phyloP scores from a whole-genome alignment of 2,329 filamentous ascomycete species.

The Aureobasidium namibiae region DNA sequence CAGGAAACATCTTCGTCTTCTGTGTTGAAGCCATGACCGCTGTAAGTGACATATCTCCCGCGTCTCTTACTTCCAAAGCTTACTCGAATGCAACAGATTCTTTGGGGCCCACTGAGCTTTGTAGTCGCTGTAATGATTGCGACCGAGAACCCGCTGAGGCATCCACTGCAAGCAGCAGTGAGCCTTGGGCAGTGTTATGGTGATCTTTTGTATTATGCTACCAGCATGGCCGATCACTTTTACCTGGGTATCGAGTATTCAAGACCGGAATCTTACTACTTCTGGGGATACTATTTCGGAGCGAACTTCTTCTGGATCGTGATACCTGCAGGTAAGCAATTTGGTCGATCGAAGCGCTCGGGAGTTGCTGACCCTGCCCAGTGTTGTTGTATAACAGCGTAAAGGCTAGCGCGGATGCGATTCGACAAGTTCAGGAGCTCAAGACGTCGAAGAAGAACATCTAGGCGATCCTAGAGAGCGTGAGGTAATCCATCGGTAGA shows the following conservation, averaged over 20 bases:
- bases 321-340: conserved; percentile 46
- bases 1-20: conserved; percentile 73
- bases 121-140: conserved; percentile 48
- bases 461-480: background rate
- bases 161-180: conserved; percentile 52
- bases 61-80: background rate
- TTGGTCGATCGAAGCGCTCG: background rate
- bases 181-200: conserved; percentile 58
- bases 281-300: conserved; percentile 57
- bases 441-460: conserved; percentile 17
- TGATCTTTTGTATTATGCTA: conserved; percentile 56
- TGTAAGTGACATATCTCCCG: conserved; percentile 39
- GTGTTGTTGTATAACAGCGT: conserved; percentile 32
- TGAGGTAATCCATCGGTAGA: background rate
- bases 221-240: conserved; percentile 53
- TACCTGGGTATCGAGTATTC: conserved; percentile 47
- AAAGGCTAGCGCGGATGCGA: conserved; percentile 28
- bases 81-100: conserved; percentile 32
- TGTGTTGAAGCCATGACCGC: conserved; percentile 78
- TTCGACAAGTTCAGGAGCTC: conserved; percentile 27
- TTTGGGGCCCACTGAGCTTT: conserved; percentile 56
- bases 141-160: conserved; percentile 46
- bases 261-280: conserved; percentile 55
- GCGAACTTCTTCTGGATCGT: conserved; percentile 62
- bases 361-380: conserved; percentile 12